Conservation (phyloP, 2,329 filamentous ascomycete genomes). For the Hypoxylon rubiginosum region DNA sequence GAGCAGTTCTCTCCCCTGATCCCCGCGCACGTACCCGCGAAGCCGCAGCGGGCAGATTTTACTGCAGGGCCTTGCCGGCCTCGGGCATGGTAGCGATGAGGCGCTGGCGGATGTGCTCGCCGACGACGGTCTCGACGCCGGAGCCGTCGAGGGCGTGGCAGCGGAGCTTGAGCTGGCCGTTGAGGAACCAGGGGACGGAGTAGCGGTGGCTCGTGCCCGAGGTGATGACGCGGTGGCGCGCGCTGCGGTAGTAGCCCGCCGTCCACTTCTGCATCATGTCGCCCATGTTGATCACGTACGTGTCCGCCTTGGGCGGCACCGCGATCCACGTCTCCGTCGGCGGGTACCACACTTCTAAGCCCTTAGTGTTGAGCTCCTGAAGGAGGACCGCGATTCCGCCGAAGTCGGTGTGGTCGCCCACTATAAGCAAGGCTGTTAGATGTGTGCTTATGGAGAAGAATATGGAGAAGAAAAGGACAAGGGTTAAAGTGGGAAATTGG, state of each 20-base stretch:
- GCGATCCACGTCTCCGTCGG: slow-evolving; percentile 48
- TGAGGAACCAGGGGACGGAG: slow-evolving; percentile 49
- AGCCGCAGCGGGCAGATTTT: background rate
- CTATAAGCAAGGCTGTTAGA: slow-evolving; percentile 23
- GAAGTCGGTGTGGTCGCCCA: slow-evolving; percentile 52
- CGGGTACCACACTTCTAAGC: slow-evolving; percentile 50
- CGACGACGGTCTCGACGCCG: slow-evolving; percentile 44
- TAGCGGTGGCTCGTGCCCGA: slow-evolving; percentile 45
- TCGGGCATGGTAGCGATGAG: slow-evolving; percentile 42
- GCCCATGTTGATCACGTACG: slow-evolving; percentile 56
- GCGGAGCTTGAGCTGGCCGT: slow-evolving; percentile 45
- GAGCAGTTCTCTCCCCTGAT: background rate
- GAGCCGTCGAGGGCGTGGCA: slow-evolving; percentile 42
- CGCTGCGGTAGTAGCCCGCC: slow-evolving; percentile 50
- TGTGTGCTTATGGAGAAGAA: background rate
- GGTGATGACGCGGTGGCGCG: slow-evolving; percentile 51
- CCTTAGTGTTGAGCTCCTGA: slow-evolving; percentile 49
- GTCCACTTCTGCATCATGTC: slow-evolving; percentile 55
- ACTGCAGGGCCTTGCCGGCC: slow-evolving; percentile 34
- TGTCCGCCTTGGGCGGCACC: slow-evolving; percentile 50
- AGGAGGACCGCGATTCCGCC: slow-evolving; percentile 50
- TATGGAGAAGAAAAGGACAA: too few species aligned
- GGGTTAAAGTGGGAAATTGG: too few species aligned
- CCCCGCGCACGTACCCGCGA: background rate
- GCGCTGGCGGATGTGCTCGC: slow-evolving; percentile 42